Percentiles rank a stretch among this genome's conserved stretches.
Conservation (phyloP, 495 filamentous ascomycete genomes). For the Penicillium pulvis region DNA sequence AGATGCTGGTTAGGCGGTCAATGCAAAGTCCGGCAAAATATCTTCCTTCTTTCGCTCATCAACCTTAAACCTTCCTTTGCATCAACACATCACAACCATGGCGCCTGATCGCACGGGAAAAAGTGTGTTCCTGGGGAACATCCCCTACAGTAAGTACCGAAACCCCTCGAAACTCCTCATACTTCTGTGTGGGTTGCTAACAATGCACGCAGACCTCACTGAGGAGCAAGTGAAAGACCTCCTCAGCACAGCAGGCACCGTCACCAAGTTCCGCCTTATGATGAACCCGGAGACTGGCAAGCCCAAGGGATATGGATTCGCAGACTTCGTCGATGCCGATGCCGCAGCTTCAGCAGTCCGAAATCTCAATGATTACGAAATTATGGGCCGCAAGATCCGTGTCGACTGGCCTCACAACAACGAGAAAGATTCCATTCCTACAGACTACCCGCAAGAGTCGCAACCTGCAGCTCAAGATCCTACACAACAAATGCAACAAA, state of each 20-base stretch:
- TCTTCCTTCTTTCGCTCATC: conserved; percentile 12
- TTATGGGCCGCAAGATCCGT: conserved; percentile 91
- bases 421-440: conserved; percentile 68
- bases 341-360: conserved; percentile 92
- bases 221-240: conserved; percentile 94
- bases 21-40: conserved; percentile 32
- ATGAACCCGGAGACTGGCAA: conserved; percentile 94
- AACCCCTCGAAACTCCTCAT: neutral
- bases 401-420: conserved; percentile 96
- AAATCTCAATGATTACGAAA: conserved; percentile 93
- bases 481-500: conserved; percentile 26
- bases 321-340: conserved; percentile 88
- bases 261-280: conserved; percentile 90
- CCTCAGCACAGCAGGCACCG: conserved; percentile 82
- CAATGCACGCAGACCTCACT: conserved; percentile 65
- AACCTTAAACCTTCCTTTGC: conserved; percentile 12
- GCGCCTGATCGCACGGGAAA: conserved; percentile 59
- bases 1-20: conserved; percentile 26
- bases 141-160: conserved; percentile 59
- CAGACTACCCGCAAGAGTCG: conserved; percentile 47
- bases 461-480: conserved; percentile 28
- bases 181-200: conserved; percentile 13
- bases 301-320: conserved; percentile 96
- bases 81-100: conserved; percentile 40
- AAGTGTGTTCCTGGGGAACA: conserved; percentile 84